Evolutionary conservation across 345 rosid species (phyloP).

Genomic region (Camelina hispida): DNA sequence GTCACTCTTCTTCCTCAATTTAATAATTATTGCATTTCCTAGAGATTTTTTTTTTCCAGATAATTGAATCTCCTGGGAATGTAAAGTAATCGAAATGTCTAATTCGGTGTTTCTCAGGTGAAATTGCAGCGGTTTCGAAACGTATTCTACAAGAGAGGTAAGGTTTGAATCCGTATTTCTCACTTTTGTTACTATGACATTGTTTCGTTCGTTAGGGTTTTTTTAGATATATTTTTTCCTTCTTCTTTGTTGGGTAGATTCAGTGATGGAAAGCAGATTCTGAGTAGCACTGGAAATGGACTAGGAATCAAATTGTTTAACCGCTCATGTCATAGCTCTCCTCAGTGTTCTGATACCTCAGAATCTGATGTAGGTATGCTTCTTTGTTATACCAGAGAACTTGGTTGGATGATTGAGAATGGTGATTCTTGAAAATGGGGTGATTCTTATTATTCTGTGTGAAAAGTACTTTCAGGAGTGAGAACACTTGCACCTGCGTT

Average conservation of each 20-base stretch:
- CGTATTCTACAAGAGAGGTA: constrained; percentile 16
- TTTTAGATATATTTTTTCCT: too few species aligned
- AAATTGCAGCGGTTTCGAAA: constrained; percentile 1
- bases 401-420: not conserved
- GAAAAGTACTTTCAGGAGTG: constrained; percentile 10
- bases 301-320: not conserved
- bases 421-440: not conserved
- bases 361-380: constrained; percentile 35
- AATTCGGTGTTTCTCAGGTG: constrained; percentile 3
- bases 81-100: not conserved
- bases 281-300: constrained; percentile 1
- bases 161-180: not conserved
- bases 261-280: not conserved
- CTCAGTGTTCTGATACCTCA: constrained; percentile 3
- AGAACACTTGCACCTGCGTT: not conserved
- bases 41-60: not conserved
- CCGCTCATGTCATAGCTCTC: not conserved
- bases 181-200: not conserved
- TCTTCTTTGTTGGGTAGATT: constrained; percentile 21
- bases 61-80: constrained; percentile 14
- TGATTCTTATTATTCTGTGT: constrained; percentile 8
- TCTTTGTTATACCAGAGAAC: not conserved
- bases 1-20: not conserved
- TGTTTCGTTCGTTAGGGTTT: constrained; percentile 19
- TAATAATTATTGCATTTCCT: not conserved